Conservation (phyloP, 2,329 filamentous ascomycete genomes). For the Sporothrix mexicana region DNA sequence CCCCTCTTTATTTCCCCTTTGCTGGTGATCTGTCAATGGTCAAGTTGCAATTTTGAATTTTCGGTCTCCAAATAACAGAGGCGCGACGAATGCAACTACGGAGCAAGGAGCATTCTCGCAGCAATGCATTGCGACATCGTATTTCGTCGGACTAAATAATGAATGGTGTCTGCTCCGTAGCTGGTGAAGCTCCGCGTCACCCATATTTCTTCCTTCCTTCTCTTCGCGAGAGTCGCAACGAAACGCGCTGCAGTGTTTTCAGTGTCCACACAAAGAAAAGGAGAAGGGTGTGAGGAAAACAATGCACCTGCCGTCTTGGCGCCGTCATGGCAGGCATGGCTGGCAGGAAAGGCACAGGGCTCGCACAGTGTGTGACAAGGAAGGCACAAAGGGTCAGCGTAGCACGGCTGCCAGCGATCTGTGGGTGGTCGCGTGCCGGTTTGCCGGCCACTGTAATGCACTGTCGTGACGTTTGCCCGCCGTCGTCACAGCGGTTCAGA, state of each 20-base stretch:
- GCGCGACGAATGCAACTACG: background rate
- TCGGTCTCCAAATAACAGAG: background rate
- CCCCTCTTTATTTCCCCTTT: background rate
- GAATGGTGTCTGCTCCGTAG: no score
- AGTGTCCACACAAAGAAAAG: background rate
- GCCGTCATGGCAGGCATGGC: constrained; percentile 3
- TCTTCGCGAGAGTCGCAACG: no score
- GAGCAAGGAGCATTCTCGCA: background rate
- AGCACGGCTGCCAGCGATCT: background rate
- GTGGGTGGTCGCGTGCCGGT: background rate
- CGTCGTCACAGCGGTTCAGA: no score
- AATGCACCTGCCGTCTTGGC: constrained; percentile 15
- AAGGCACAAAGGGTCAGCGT: background rate
- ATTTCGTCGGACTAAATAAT: background rate
- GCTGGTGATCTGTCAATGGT: background rate
- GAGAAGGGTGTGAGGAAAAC: background rate
- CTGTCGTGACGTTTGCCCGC: no score
- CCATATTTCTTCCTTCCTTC: background rate
- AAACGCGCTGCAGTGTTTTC: no score
- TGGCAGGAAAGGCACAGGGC: background rate
- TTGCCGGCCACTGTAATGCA: background rate
- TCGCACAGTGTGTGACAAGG: background rate
- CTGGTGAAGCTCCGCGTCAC: no score
- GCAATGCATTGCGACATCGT: background rate
- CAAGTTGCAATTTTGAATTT: background rate